A percentile compares a stretch with the other conserved stretches of the same genome.
These are phyloP conservation scores for Dendrobium nobile DNA, from an alignment of 106 monocot genomes.

Conservation along the genomic window DNA sequence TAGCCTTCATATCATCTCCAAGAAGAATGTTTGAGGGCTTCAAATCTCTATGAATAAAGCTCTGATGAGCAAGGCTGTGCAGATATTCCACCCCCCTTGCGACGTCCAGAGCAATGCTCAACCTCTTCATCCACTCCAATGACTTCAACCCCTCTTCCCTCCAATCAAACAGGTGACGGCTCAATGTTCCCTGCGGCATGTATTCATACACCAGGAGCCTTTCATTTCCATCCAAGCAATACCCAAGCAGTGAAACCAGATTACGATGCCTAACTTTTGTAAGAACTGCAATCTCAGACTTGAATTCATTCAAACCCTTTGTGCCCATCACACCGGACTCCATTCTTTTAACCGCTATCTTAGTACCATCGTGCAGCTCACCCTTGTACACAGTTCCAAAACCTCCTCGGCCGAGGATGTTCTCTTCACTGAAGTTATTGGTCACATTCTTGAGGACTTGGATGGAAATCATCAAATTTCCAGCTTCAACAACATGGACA, in stretches of 20 bases:
- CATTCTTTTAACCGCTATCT: conserved; percentile 54
- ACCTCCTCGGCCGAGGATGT: conserved; percentile 38
- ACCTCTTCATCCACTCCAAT: conserved; percentile 38
- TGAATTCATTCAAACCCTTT: conserved; percentile 40
- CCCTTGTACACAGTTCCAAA: conserved; percentile 53
- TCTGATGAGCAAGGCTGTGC: conserved; percentile 39
- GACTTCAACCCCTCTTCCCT: conserved; percentile 28
- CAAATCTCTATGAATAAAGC: conserved; percentile 47
- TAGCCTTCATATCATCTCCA: conserved; percentile 47
- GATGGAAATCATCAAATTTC: conserved; percentile 39
- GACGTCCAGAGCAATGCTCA: conserved; percentile 44
- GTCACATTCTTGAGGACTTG: conserved; percentile 34
- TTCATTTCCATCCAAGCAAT: conserved; percentile 44
- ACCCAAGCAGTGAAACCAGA: conserved; percentile 43
- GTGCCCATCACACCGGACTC: conserved; percentile 37
- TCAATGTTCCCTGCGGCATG: conserved; percentile 40
- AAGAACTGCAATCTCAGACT: conserved; percentile 43
- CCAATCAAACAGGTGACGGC: conserved; percentile 37
- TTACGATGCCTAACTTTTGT: conserved; percentile 44
- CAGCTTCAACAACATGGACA: conserved; percentile 34
- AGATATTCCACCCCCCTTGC: conserved; percentile 42
- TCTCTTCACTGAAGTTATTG: conserved; percentile 39
- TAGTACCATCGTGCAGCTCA: conserved; percentile 39
- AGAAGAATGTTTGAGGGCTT: conserved; percentile 45
- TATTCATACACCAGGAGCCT: conserved; percentile 48